Evolutionary conservation across 2,329 filamentous ascomycete species (phyloP).

Genomic region (Botrytis hyacinthi): DNA sequence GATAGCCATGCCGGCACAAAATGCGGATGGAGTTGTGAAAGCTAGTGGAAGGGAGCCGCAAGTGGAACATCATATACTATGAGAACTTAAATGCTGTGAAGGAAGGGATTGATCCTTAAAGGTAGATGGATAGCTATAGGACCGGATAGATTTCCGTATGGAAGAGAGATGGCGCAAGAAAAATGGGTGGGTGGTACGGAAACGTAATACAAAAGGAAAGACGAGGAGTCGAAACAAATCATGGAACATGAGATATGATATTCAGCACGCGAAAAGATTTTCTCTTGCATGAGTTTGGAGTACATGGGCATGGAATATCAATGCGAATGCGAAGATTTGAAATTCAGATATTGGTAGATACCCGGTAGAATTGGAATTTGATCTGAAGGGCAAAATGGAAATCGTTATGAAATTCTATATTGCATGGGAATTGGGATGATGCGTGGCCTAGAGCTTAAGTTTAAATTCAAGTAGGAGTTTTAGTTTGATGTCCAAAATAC

Average conservation of each 20-base stretch:
- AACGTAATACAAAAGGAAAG: neutral
- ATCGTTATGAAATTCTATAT: neutral
- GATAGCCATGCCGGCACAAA: slow-evolving; percentile 32
- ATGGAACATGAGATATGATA: neutral
- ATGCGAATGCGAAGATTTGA: neutral
- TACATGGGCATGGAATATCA: neutral
- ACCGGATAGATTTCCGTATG: neutral
- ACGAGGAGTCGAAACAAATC: neutral
- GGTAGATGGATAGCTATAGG: neutral
- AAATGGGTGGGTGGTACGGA: neutral
- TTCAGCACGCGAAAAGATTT: neutral
- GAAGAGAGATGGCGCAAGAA: neutral
- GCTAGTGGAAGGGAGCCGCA: slow-evolving; percentile 34
- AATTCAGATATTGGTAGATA: slow-evolving; percentile 1
- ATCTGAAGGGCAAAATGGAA: neutral
- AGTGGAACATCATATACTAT: slow-evolving; percentile 17
- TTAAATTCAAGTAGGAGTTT: neutral
- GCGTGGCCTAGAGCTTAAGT: neutral
- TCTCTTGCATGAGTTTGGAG: neutral
- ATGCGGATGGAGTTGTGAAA: slow-evolving; percentile 32
- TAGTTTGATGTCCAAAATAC: neutral
- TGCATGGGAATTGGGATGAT: neutral
- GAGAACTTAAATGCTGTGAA: neutral
- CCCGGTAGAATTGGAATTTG: slow-evolving; percentile 5
- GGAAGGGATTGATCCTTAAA: neutral